Evolutionary conservation across 352 stramenopile species (phyloP).

Genomic region (Phytophthora pisi): DNA sequence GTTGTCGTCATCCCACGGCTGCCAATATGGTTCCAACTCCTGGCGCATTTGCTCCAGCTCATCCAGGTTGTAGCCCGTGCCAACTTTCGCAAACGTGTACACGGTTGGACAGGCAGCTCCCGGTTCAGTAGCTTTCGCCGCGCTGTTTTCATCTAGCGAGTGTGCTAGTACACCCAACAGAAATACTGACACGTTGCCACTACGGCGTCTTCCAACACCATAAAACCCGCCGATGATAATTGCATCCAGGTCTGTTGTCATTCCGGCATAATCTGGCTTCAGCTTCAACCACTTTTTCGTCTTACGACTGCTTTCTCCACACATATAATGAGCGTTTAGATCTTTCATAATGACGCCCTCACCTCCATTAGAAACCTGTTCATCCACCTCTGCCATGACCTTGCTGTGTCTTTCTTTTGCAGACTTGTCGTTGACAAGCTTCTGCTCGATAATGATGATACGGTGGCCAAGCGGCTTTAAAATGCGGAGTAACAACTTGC

Average conservation of each 20-base stretch:
- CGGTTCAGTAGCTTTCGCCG: conserved; percentile 52
- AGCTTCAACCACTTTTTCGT: conserved; percentile 89
- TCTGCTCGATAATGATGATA: conserved; percentile 83
- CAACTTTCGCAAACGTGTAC: conserved; percentile 85
- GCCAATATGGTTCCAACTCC: conserved; percentile 83
- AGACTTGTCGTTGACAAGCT: conserved; percentile 74
- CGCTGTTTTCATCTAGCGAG: conserved; percentile 59
- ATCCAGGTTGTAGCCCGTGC: conserved; percentile 84
- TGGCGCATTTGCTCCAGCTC: conserved; percentile 75
- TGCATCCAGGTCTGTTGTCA: conserved; percentile 83
- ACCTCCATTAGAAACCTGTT: conserved; percentile 70
- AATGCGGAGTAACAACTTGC: conserved; percentile 65
- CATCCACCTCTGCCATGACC: conserved; percentile 85
- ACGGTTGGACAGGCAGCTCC: conserved; percentile 57
- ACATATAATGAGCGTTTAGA: conserved; percentile 89
- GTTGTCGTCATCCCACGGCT: conserved; percentile 69
- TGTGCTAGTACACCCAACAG: conserved; percentile 70
- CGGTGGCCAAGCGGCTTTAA: conserved; percentile 76
- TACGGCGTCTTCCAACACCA: conserved; percentile 71
- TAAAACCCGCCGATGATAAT: conserved; percentile 87
- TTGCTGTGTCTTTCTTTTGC: conserved; percentile 76
- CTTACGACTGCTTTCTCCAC: conserved; percentile 77
- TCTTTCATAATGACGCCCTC: conserved; percentile 89
- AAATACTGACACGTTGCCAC: conserved; percentile 85
- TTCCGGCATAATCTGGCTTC: conserved; percentile 87